Evolutionary conservation across 305 asterid species (phyloP).

Genomic region (Fraxinus sp.): DNA sequence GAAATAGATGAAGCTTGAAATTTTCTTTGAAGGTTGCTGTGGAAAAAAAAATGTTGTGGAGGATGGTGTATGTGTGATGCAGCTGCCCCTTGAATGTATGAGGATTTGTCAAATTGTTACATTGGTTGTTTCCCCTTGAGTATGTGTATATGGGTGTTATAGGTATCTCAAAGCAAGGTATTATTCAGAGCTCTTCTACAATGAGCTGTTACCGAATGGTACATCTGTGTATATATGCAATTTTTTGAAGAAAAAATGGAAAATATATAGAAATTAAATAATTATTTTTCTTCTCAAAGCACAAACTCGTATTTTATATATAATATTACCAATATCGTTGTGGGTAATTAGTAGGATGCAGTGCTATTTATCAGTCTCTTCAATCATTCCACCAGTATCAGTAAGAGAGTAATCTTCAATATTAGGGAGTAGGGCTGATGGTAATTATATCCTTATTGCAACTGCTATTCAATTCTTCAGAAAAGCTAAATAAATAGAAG

Average conservation of each 20-base stretch:
- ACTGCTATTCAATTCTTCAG: background rate
- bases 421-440: background rate
- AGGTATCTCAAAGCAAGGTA: background rate
- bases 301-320: background rate
- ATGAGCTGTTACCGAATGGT: background rate
- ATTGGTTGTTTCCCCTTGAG: background rate
- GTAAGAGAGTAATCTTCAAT: background rate
- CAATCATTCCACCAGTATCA: background rate
- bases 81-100: background rate
- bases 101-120: background rate
- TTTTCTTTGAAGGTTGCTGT: background rate
- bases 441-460: background rate
- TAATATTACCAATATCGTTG: too few species aligned
- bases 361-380: background rate
- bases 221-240: background rate
- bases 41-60: background rate
- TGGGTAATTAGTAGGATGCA: background rate
- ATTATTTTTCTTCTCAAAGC: background rate
- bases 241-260: background rate
- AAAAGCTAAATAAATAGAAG: background rate
- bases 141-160: background rate
- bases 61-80: background rate
- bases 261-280: too few species aligned
- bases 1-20: background rate
- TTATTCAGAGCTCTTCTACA: background rate